phyloP scores from a whole-genome alignment of 2,329 filamentous ascomycete genomes.

The Penicillium janthinellum region DNA sequence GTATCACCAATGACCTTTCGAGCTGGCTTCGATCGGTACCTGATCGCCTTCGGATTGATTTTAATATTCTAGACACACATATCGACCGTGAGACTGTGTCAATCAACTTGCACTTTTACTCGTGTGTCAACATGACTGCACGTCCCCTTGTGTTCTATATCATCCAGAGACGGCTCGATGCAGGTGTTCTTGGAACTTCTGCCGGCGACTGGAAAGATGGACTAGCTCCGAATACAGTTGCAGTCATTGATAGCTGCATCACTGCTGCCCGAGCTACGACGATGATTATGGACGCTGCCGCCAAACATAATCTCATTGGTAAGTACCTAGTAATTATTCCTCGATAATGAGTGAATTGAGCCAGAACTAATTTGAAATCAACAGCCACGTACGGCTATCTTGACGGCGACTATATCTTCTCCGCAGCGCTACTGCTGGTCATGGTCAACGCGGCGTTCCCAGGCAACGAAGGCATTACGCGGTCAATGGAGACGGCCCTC shows the following conservation, averaged over 20 bases:
- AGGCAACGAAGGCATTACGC: constrained; percentile 43
- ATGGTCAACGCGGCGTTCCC: constrained; percentile 60
- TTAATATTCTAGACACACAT: constrained; percentile 43
- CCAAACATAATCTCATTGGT: constrained; percentile 55
- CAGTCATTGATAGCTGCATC: constrained; percentile 57
- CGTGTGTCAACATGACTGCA: constrained; percentile 61
- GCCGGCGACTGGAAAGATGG: constrained; percentile 52
- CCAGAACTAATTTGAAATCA: not conserved
- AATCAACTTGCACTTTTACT: constrained; percentile 58
- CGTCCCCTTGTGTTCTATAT: constrained; percentile 58
- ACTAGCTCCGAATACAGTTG: constrained; percentile 51
- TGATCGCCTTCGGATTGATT: constrained; percentile 52
- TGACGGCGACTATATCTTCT: constrained; percentile 60
- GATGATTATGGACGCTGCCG: constrained; percentile 52
- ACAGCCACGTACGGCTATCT: constrained; percentile 60
- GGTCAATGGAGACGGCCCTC: constrained; percentile 52
- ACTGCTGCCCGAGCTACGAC: constrained; percentile 53
- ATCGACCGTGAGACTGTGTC: constrained; percentile 55
- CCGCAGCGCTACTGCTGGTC: constrained; percentile 56
- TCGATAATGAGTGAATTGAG: not conserved
- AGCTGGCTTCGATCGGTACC: constrained; percentile 55
- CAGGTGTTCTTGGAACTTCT: constrained; percentile 35
- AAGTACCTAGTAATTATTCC: constrained; percentile 16
- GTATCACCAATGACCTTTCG: constrained; percentile 53
- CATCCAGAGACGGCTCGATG: constrained; percentile 52